Evolutionary conservation across 2,329 filamentous ascomycete species (phyloP).

Genomic region (Elsinoe perseae): DNA sequence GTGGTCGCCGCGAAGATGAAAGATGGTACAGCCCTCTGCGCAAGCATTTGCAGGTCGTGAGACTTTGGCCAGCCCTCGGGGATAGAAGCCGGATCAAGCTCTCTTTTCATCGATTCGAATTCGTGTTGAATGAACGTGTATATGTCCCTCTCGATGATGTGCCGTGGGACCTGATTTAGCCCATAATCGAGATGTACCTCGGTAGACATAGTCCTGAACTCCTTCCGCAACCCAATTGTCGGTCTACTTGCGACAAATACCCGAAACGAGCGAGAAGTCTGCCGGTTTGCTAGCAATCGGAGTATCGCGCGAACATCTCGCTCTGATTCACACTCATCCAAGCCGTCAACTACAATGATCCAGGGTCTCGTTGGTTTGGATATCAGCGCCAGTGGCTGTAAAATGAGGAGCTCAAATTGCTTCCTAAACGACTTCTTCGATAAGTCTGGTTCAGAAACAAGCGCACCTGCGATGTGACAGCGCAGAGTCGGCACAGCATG

Average conservation of each 20-base stretch:
- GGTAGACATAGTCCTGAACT: background rate
- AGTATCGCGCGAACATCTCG: background rate
- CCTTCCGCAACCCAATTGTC: background rate
- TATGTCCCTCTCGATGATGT: too few species aligned
- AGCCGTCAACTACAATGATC: background rate
- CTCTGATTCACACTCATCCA: background rate
- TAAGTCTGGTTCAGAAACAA: background rate
- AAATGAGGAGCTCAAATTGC: background rate
- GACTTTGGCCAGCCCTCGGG: too few species aligned
- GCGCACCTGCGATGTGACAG: background rate
- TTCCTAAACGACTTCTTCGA: background rate
- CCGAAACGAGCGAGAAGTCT: background rate
- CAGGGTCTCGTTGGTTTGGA: background rate
- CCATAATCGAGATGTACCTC: background rate
- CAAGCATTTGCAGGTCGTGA: too few species aligned
- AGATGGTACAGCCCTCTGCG: too few species aligned
- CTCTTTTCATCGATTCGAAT: too few species aligned
- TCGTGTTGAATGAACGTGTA: too few species aligned
- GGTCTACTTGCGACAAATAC: background rate
- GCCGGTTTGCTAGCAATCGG: background rate
- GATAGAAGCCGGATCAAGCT: too few species aligned
- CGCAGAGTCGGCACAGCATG: background rate
- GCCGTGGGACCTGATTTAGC: too few species aligned
- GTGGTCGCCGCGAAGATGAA: too few species aligned
- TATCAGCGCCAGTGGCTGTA: background rate